Conservation (phyloP, 2,329 filamentous ascomycete genomes). For the Pseudocercospora macadamiae region DNA sequence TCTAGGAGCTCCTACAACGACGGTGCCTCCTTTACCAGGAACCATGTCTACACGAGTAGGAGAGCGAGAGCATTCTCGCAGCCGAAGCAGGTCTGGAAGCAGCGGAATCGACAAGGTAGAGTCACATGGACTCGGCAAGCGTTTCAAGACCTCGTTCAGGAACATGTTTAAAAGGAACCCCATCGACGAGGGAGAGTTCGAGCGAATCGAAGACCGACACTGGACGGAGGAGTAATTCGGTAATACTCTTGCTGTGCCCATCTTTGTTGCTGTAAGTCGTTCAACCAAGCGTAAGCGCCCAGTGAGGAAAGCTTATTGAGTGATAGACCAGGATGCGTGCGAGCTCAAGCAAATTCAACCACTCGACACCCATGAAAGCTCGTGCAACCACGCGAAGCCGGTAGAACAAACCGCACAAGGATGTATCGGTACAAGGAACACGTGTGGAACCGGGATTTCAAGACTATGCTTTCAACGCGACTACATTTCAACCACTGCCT, state of each 20-base stretch:
- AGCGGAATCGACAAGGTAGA: neutral
- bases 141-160: slow-evolving; percentile 30
- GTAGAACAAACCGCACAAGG: too few relatives aligned
- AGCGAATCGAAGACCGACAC: slow-evolving; percentile 33
- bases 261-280: too few relatives aligned
- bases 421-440: too few relatives aligned
- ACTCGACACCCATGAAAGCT: neutral
- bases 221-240: slow-evolving; percentile 38
- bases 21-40: neutral
- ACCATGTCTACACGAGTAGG: neutral
- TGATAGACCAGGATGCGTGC: neutral
- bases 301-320: neutral
- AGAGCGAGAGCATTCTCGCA: neutral
- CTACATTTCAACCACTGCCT: too few relatives aligned
- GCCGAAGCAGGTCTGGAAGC: neutral
- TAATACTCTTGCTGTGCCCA: too few relatives aligned
- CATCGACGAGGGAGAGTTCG: slow-evolving; percentile 30
- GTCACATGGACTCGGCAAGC: slow-evolving; percentile 18
- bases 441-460: too few relatives aligned
- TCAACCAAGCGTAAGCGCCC: neutral
- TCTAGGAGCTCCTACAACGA: neutral
- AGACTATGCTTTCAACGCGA: too few relatives aligned
- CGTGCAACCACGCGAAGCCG: neutral
- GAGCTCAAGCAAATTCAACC: neutral
- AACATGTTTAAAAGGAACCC: slow-evolving; percentile 33